These are phyloP conservation scores for Pneumocystis wakefieldiae DNA, from an alignment of 1,139 yeast species.

Conservation along the genomic window DNA sequence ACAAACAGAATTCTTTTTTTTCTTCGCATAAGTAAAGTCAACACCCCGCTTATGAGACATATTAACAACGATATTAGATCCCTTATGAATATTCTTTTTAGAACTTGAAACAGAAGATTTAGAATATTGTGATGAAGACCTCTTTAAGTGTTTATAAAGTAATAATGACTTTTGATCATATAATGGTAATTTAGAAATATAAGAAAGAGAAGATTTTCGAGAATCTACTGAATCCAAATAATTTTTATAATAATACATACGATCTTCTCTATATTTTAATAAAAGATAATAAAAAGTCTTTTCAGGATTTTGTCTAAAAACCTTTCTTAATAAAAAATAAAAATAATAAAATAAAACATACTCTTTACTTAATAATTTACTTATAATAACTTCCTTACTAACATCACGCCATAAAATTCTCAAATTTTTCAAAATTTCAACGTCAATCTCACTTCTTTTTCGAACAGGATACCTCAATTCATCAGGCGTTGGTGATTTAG, in stretches of 20 bases:
- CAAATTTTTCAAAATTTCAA: conserved; percentile 67
- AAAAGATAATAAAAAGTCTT: conserved; percentile 78
- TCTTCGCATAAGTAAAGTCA: neutral
- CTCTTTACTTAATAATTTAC: conserved; percentile 41
- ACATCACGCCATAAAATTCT: conserved; percentile 89
- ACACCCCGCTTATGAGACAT: neutral
- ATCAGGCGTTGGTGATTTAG: conserved; percentile 14
- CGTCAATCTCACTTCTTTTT: conserved; percentile 49
- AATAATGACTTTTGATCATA: conserved; percentile 7
- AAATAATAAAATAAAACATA: neutral
- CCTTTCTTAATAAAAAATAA: neutral
- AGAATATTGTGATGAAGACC: conserved; percentile 3
- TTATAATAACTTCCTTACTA: conserved; percentile 42
- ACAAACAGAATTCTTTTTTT: neutral
- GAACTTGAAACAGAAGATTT: conserved; percentile 4
- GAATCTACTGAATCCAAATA: conserved; percentile 4
- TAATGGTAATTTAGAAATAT: neutral
- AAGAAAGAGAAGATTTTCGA: conserved; percentile 6
- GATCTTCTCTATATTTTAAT: conserved; percentile 72
- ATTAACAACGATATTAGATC: neutral
- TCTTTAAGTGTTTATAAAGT: conserved; percentile 6
- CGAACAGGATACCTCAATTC: conserved; percentile 30
- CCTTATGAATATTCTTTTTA: neutral
- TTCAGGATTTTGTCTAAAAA: conserved; percentile 47
- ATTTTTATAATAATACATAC: conserved; percentile 23